phyloP scores from a whole-genome alignment of 805 yeast species.

The Candida oleophila region DNA sequence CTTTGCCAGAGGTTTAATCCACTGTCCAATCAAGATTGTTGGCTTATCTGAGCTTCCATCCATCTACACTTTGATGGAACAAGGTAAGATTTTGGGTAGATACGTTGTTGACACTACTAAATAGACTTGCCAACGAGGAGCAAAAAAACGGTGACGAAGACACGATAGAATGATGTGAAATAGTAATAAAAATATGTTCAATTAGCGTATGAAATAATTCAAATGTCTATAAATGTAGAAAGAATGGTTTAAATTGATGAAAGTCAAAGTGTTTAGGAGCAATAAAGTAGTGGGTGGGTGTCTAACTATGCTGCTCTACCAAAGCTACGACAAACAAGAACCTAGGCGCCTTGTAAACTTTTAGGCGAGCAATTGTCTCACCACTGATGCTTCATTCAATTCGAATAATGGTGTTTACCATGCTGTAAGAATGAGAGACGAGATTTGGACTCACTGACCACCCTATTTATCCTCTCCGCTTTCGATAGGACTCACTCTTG shows the following conservation, averaged over 20 bases:
- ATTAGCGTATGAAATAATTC: neutral
- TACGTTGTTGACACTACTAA: constrained; percentile 79
- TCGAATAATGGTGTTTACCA: too few relatives aligned
- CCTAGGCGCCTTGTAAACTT: too few relatives aligned
- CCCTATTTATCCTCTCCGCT: too few relatives aligned
- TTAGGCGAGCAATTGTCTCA: too few relatives aligned
- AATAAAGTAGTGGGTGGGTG: too few relatives aligned
- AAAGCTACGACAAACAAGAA: too few relatives aligned
- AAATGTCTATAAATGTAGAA: neutral
- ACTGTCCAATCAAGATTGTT: constrained; percentile 71
- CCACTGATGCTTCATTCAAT: neutral
- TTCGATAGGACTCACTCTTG: too few relatives aligned
- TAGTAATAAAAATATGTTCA: neutral
- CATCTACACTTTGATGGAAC: constrained; percentile 75
- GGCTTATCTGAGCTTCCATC: constrained; percentile 69
- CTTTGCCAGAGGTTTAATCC: constrained; percentile 68
- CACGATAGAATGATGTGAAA: neutral
- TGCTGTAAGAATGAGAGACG: too few relatives aligned
- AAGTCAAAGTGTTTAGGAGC: too few relatives aligned
- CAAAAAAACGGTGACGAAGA: neutral
- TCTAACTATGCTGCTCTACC: too few relatives aligned
- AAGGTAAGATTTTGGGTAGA: constrained; percentile 85
- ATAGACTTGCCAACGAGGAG: constrained; percentile 24
- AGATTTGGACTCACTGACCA: too few relatives aligned
- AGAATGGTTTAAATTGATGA: too few relatives aligned